Evolutionary conservation across 805 yeast genomes (phyloP), one percentile per base, ranked within the genome.

Genomic region (Osmozyma mogii): DNA sequence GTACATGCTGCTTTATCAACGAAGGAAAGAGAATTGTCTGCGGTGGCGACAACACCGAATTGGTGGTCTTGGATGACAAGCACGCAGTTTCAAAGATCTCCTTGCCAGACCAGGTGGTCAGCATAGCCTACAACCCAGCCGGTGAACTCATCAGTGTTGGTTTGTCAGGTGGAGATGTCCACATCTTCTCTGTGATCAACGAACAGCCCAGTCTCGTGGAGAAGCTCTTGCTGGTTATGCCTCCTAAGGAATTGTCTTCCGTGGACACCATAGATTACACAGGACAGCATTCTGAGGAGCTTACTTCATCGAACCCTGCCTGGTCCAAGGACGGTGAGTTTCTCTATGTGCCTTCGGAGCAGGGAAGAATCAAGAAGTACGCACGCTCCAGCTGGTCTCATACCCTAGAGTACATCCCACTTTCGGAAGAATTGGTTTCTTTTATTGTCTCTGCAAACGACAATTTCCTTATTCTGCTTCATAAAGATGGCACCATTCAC

Each of bases 321-420:
- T 85, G 95, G 95, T 72, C 75, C 33, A 72, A 80, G 2, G 63
- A 68, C 30, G 94, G 94, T 11, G 71, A 71, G 30, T 51, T 61
- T n/a, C 60, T 85, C 27, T 84, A 87, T 2, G 45, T 84, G 12
- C 87, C 94, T 2, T 59, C 79, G 5, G 56, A 61, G 21, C 56
- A 65, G 13, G 57, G 62, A 26, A 55, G 64, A 3, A 62, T 79
- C 27, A 64, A 63, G 29, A 60, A 72, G 0, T 74, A 56, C 31
- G 52, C 57, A 32, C 51, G 72, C 31, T 43, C 51, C 14, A 49
- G 63, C 33, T 67, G 64, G 64, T 22, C 27, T n/a, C n/a, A 15
- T 5, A 16, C 5, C 5, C 4, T 15, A 2, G 43, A 38, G n/a
- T 29, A 31, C 4, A 4, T 17, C 3, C 22, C 23, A 4, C 20